These are phyloP conservation scores for Sugiyamaella neomexicana DNA, from an alignment of 1,139 yeast genomes.

Conservation along the genomic window DNA sequence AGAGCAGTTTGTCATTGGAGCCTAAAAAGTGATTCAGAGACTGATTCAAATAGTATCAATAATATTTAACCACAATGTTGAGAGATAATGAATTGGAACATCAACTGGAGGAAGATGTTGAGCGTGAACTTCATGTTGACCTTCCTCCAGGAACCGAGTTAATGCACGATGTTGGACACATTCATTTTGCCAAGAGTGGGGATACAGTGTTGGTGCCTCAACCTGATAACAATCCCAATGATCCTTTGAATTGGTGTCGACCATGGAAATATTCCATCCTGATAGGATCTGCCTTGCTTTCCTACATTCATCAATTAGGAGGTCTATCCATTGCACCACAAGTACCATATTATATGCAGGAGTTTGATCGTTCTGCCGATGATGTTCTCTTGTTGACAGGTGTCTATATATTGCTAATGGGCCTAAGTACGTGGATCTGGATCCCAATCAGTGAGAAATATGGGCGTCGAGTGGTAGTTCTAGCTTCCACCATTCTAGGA, in stretches of 20 bases:
- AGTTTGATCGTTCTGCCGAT: slow-evolving; percentile 32
- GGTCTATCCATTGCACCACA: slow-evolving; percentile 32
- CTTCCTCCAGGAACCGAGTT: slow-evolving; percentile 51
- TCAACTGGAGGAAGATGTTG: slow-evolving; percentile 8
- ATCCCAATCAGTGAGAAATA: slow-evolving; percentile 38
- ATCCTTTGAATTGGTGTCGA: slow-evolving; percentile 37
- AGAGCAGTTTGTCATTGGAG: neutral
- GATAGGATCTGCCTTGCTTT: slow-evolving; percentile 29
- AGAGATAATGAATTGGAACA: slow-evolving; percentile 9
- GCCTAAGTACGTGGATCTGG: slow-evolving; percentile 36
- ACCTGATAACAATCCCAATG: slow-evolving; percentile 38
- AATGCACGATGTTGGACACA: slow-evolving; percentile 45
- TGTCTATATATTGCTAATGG: slow-evolving; percentile 34
- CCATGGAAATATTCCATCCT: slow-evolving; percentile 31
- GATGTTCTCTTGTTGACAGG: slow-evolving; percentile 38
- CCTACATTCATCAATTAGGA: slow-evolving; percentile 33
- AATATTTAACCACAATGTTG: neutral
- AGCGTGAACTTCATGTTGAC: slow-evolving; percentile 25
- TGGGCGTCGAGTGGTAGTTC: slow-evolving; percentile 39
- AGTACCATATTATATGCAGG: slow-evolving; percentile 29
- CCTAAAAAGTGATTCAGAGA: neutral
- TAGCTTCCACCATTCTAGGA: slow-evolving; percentile 35
- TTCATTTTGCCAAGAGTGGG: slow-evolving; percentile 43
- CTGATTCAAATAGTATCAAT: too few species aligned
- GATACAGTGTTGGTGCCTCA: slow-evolving; percentile 39